Evolutionary conservation across 495 filamentous ascomycete genomes (phyloP).

Genomic region (Mycothermus thermophilus): DNA sequence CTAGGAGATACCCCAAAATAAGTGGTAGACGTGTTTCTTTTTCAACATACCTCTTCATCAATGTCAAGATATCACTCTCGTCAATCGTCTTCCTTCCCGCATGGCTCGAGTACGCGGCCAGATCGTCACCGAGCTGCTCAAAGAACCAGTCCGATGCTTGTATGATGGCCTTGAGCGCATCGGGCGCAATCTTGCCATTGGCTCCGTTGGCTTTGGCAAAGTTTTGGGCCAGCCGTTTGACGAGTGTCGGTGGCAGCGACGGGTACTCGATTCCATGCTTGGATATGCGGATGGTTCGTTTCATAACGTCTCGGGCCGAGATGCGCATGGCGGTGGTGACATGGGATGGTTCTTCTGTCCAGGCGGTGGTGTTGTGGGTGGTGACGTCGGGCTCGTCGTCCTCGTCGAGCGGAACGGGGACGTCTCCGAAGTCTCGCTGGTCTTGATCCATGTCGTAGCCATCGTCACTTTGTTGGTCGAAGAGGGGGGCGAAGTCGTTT

Average conservation of each 20-base stretch:
- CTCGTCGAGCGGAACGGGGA: conserved; percentile 8
- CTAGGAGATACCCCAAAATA: conserved; percentile 15
- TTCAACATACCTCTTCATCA: conserved; percentile 61
- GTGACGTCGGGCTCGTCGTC: conserved; percentile 14
- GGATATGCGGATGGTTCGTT: conserved; percentile 49
- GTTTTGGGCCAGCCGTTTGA: conserved; percentile 61
- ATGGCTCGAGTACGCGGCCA: conserved; percentile 67
- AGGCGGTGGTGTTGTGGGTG: background rate
- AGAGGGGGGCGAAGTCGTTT: conserved; percentile 9
- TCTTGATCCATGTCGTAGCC: conserved; percentile 17
- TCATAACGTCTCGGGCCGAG: conserved; percentile 13
- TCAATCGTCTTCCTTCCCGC: conserved; percentile 74
- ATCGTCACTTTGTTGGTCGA: conserved; percentile 14
- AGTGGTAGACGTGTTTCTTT: conserved; percentile 7
- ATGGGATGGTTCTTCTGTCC: too few relatives aligned
- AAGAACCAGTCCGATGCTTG: conserved; percentile 82
- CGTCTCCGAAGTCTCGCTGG: conserved; percentile 11
- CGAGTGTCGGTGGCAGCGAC: conserved; percentile 51
- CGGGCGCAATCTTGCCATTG: conserved; percentile 54
- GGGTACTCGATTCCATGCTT: conserved; percentile 62
- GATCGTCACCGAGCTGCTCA: conserved; percentile 66
- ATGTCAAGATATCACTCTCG: conserved; percentile 63
- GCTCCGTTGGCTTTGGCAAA: conserved; percentile 49
- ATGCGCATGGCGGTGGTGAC: conserved; percentile 1
- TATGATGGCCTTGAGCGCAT: conserved; percentile 57